Base-by-base conservation (phyloP, 495 filamentous ascomycete species). In the Penicillium cataractarum region DNA sequence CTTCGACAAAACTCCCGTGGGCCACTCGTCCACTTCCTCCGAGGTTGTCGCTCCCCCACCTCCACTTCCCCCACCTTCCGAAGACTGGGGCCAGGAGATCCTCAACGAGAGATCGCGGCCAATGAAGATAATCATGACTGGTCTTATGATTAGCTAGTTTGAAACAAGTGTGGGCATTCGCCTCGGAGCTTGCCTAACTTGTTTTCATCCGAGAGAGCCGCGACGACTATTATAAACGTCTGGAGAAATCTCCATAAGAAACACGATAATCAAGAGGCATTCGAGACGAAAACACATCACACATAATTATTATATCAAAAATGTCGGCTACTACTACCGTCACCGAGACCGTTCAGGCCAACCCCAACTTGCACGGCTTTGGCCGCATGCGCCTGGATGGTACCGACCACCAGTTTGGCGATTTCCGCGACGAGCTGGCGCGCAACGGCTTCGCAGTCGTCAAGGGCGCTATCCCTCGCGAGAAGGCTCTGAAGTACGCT, bases 391-490 rank as follows among this genome's bases (percentile, higher is more conserved):
- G 63, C n/a, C 54, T 74, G 12, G 71, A 74, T 52, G 69, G 71
- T 1, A 55, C 39, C 19, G 66, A 71, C 13, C 63, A 63, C 15
- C 57, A 55, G 17, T 76, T 65, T 50, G 70, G 67, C 29, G 74
- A 76, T 51, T 76, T 73, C 51, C 70, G 71, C 24, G 76, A 76
- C 60, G 73, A 76, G 9, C 57, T 82, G 29, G 66, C 67, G 32
- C 58, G 69, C 15, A 66, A 81, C 57, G 80, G 80, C 10, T 82
- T 69, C 64, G 77, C 73, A 13, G 75, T 82, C 2, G 72, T 81
- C 59, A 82, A 81, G 59, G 76, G 76, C 17, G 80, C 79, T 2
- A 74, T 82, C 42, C 77, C 80, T 2, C 58, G 58, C 17, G 76
- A 77, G 27, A 68, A 69, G 9, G 80, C 80, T 8, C 42, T 70